These are phyloP conservation scores for Adansonia grandidieri DNA, from an alignment of 441 rosid genomes.

Conservation along the genomic window DNA sequence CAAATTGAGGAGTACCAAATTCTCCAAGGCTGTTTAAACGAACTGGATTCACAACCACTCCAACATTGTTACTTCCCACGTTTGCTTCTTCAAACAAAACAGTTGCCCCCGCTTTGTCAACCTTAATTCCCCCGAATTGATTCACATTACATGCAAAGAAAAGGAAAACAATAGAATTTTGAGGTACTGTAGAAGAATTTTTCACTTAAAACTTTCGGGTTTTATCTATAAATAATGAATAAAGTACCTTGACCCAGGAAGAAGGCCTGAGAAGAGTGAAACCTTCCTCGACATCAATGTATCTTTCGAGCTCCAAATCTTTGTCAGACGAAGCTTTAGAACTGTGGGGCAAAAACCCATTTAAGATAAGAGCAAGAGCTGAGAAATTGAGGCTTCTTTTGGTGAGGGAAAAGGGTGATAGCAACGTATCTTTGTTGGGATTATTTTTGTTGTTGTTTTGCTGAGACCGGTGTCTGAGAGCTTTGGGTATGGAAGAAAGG, in stretches of 20 bases:
- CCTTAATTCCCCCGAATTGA: slow-evolving; percentile 39
- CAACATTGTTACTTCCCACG: slow-evolving; percentile 69
- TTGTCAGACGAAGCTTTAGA: slow-evolving; percentile 38
- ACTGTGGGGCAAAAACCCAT: slow-evolving; percentile 40
- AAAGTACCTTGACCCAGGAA: slow-evolving; percentile 68
- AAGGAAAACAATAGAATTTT: background rate
- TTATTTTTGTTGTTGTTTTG: background rate
- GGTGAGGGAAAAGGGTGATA: slow-evolving; percentile 32
- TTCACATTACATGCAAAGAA: background rate
- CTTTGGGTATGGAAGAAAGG: slow-evolving; percentile 21
- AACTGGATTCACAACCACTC: slow-evolving; percentile 89
- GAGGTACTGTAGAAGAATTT: background rate
- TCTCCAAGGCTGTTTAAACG: slow-evolving; percentile 71
- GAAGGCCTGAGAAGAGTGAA: slow-evolving; percentile 79
- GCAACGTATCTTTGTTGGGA: slow-evolving; percentile 1
- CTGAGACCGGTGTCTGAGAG: slow-evolving; percentile 16
- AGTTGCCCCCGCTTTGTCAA: slow-evolving; percentile 87
- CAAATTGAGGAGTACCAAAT: slow-evolving; percentile 82
- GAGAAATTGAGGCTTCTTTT: slow-evolving; percentile 63
- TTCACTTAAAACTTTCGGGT: background rate
- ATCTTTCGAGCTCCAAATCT: slow-evolving; percentile 56
- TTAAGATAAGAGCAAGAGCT: slow-evolving; percentile 47
- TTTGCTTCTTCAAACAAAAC: slow-evolving; percentile 74
- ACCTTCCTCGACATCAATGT: slow-evolving; percentile 65
- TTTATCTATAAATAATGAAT: background rate